phyloP scores from a whole-genome alignment of 768 basidiomycete genomes.

The Hericium rajendrae region DNA sequence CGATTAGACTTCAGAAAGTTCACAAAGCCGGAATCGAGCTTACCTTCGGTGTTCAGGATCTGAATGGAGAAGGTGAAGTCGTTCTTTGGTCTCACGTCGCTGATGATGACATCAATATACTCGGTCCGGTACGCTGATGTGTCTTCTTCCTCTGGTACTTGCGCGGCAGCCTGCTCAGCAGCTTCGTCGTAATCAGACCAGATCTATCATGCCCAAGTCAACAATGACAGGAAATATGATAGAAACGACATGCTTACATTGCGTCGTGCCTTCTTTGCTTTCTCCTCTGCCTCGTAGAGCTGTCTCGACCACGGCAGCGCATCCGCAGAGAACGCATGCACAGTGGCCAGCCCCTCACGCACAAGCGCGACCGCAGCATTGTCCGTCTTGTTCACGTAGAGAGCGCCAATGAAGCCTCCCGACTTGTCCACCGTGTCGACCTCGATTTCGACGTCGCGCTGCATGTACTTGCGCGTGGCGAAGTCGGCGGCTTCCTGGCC shows the following conservation, averaged over 20 bases:
- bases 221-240: neutral
- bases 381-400: slow-evolving; percentile 78
- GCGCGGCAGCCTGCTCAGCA: slow-evolving; percentile 44
- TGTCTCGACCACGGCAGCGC: slow-evolving; percentile 69
- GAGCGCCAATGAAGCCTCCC: slow-evolving; percentile 88
- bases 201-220: slow-evolving; percentile 38
- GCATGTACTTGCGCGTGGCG: slow-evolving; percentile 73
- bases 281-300: slow-evolving; percentile 77
- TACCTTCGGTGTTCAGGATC: slow-evolving; percentile 84
- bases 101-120: slow-evolving; percentile 89
- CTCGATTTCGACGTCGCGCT: slow-evolving; percentile 91
- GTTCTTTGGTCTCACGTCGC: slow-evolving; percentile 66
- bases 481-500: slow-evolving; percentile 79
- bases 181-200: slow-evolving; percentile 82
- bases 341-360: slow-evolving; percentile 78
- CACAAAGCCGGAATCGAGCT: slow-evolving; percentile 7
- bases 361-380: slow-evolving; percentile 82
- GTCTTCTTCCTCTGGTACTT: slow-evolving; percentile 35
- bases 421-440: slow-evolving; percentile 88
- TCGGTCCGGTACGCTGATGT: slow-evolving; percentile 61
- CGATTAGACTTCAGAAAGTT: neutral
- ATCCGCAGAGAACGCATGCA: slow-evolving; percentile 86
- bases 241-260: slow-evolving; percentile 44
- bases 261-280: slow-evolving; percentile 69
- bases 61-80: slow-evolving; percentile 89